Evolutionary conservation across 2,329 filamentous ascomycete species (phyloP), one percentile per base, ranked within the genome.

Genomic region (Beauveria medogensis): DNA sequence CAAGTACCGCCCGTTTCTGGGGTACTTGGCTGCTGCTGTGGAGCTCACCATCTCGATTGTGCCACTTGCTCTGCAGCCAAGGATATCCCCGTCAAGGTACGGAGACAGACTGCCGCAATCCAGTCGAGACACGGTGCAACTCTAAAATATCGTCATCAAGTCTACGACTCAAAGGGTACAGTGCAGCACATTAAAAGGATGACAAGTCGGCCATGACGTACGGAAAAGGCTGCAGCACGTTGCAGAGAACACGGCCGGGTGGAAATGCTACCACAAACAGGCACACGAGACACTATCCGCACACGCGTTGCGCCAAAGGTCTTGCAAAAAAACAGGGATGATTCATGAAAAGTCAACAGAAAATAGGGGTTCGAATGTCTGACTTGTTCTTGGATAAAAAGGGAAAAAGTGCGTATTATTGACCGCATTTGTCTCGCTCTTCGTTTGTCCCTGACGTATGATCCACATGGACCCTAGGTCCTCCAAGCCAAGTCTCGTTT

Each of bases 1-100:
- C 12, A 47, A 24, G 43, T 47, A 56, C 43, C 53, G 5, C n/a
- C 26, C 3, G 26, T 56, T 24, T 47, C 54, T 47, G 54, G 43
- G 54, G 54, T 47, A 56, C 22, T 46, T 46, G 51, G 51, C 30
- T 18, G 41, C 26, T 30, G 41, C 43, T 22, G 54, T 56, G 54
- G 54, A 56, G 43, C 28, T n/a, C 24, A 24, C 43, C 54, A 56
- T 56, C 54, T 56, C 54, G 54, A 56, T 55, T 47, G 53, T 56
- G 41, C 41, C 12, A 55, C 28, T 16, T 55, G 24, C 18, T 40
- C 51, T 54, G 51, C 51, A 54, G 22, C 54, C 54, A 55, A 44
- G 54, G 41, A 37, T 47, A 26, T 30, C 26, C 28, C 54, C 26
- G 54, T 47, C 53, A 28, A 55, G 53, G 53, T 24, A 20, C 34